These are phyloP conservation scores for Fusarium sp. DNA, from an alignment of 2,329 filamentous ascomycete genomes.

Conservation along the genomic window DNA sequence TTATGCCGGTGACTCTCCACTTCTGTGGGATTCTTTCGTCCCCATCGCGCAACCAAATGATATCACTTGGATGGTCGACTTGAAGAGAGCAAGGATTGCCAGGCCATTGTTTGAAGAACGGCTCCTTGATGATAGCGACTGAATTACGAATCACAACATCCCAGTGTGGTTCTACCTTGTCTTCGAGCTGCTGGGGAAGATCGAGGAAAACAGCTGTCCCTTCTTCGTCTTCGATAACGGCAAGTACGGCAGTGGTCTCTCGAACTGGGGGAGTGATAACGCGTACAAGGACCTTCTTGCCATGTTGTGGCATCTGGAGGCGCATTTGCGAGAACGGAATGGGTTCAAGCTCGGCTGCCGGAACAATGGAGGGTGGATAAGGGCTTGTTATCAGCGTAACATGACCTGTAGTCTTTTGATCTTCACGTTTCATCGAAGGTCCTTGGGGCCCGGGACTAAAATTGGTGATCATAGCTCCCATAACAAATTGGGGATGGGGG, in stretches of 20 bases:
- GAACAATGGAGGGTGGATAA: background rate
- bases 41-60: slow-evolving; percentile 52
- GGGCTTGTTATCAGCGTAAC: background rate
- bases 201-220: slow-evolving; percentile 51
- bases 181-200: slow-evolving; percentile 56
- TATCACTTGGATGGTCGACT: slow-evolving; percentile 64
- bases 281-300: slow-evolving; percentile 31
- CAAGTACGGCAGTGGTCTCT: slow-evolving; percentile 17
- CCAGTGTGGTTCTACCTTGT: slow-evolving; percentile 47
- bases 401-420: background rate
- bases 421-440: background rate
- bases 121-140: slow-evolving; percentile 61
- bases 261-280: slow-evolving; percentile 32
- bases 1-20: slow-evolving; percentile 46
- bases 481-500: fast-evolving
- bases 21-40: slow-evolving; percentile 53
- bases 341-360: background rate
- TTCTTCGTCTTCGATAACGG: slow-evolving; percentile 54
- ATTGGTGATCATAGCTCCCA: fast-evolving
- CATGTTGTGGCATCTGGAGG: slow-evolving; percentile 29
- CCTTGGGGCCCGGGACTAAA: background rate
- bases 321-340: slow-evolving; percentile 2
- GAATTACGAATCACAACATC: slow-evolving; percentile 50
- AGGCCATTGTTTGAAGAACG: slow-evolving; percentile 58
- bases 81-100: slow-evolving; percentile 57